Evolutionary conservation across 257 asterid genomes (phyloP), one percentile per base, ranked within the genome.

Genomic region (Marsdenia floribunda): DNA sequence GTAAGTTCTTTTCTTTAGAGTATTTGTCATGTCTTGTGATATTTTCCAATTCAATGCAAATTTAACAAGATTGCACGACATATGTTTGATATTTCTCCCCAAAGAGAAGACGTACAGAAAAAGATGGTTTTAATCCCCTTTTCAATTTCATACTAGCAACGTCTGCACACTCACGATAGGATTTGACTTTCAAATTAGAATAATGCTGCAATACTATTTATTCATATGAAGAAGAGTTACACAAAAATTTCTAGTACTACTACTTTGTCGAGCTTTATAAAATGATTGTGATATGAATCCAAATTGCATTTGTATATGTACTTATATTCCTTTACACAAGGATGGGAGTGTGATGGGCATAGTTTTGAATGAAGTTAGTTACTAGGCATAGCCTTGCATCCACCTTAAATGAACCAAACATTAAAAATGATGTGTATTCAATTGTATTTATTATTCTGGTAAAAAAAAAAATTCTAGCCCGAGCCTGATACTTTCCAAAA

Each of bases 1-100:
- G 67, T 13, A 26, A 26, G 35, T 22, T 9, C 14, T 60, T 29
- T 24, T 2, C 65, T 59, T 24, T 24, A 0, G 1, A 10, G 18
- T 26, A 29, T 33, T 13, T 4, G 16, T 3, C 15, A 5, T 61
- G 42, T 29, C 44, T 61, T 35, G 22, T 29, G 46, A 63, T 14
- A 16, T 29, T 15, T 63, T 15, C 44, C 44, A 63, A 3, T 63
- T 33, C 21, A 26, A 61, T 4, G 67, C 67, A 4, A 13, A 29
- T 61, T 61, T 29, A 29, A 29, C 40, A 33, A 35, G 21, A 6
- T 15, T 63, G 69, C 69, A 15, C 19, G 47, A 2, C 4, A 35
- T 21, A 16, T 63, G 69, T 63, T 63, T 63, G 69, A 63, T 63
- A 22, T 63, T 63, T 63, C 24, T 63, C 69, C 69, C 46, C 22